Percentiles rank a stretch among this genome's conserved stretches.
These are phyloP conservation scores for Albatrellus ellisii DNA, from an alignment of 768 basidiomycete genomes.

Conservation along the genomic window DNA sequence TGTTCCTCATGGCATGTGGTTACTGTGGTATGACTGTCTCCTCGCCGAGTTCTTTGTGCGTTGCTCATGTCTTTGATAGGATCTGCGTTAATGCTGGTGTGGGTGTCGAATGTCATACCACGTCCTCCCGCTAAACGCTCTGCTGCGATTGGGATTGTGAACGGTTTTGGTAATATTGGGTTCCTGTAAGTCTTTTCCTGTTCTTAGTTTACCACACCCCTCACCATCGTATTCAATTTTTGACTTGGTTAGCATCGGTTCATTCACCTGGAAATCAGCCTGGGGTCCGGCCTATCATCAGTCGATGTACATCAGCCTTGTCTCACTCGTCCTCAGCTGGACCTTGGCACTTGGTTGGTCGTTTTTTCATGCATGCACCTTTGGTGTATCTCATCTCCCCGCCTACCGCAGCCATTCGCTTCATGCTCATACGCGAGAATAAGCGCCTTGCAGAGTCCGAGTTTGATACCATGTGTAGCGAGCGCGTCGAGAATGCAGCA, in stretches of 20 bases:
- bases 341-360: not conserved
- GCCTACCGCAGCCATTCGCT: slow-evolving; percentile 33
- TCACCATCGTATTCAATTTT: not conserved
- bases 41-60: not conserved
- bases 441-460: slow-evolving; percentile 36
- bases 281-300: slow-evolving; percentile 54
- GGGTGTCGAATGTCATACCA: slow-evolving; percentile 49
- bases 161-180: slow-evolving; percentile 46
- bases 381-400: no score
- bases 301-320: slow-evolving; percentile 40
- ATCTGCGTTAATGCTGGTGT: slow-evolving; percentile 35
- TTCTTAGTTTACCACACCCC: no score
- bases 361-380: not conserved
- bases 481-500: slow-evolving; percentile 45
- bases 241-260: slow-evolving; percentile 32
- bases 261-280: slow-evolving; percentile 45
- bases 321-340: slow-evolving; percentile 21
- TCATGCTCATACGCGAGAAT: slow-evolving; percentile 36
- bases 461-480: slow-evolving; percentile 25
- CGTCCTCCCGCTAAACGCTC: slow-evolving; percentile 44
- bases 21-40: slow-evolving; percentile 23
- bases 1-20: slow-evolving; percentile 53
- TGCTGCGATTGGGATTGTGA: slow-evolving; percentile 50
- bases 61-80: slow-evolving; percentile 19
- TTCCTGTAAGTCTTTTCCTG: slow-evolving; percentile 38